Evolutionary conservation across 495 filamentous ascomycete species (phyloP).

Genomic region (Penicillium maclennaniae): DNA sequence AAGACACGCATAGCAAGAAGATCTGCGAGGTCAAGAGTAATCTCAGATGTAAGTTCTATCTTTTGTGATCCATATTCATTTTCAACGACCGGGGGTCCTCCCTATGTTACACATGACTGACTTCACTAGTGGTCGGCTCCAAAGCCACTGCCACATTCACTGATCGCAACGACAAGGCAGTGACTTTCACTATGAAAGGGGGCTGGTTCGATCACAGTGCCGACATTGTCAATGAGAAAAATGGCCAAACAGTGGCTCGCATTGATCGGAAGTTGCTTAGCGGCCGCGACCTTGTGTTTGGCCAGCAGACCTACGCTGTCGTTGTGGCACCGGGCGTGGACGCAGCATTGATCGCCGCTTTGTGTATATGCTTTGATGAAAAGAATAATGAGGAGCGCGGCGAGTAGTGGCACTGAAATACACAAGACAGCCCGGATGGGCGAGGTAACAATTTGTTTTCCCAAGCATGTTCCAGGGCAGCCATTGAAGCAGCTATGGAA

Average conservation of each 20-base stretch:
- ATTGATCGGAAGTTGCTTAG: conserved; percentile 55
- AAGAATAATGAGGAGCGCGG: conserved; percentile 46
- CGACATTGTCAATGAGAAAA: conserved; percentile 36
- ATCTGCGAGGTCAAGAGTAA: conserved; percentile 50
- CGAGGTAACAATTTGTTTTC: no score
- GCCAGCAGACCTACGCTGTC: conserved; percentile 58
- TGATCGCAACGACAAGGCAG: conserved; percentile 11
- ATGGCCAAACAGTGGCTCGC: conserved; percentile 42
- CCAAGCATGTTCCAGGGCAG: no score
- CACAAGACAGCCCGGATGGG: no score
- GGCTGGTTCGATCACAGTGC: conserved; percentile 27
- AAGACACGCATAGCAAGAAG: conserved; percentile 36
- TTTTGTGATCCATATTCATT: not conserved
- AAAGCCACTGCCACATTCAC: conserved; percentile 31
- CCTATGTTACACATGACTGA: conserved; percentile 1
- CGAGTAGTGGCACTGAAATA: no score
- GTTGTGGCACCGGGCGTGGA: conserved; percentile 58
- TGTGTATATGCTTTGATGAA: conserved; percentile 61
- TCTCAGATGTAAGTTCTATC: conserved; percentile 39
- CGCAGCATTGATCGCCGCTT: conserved; percentile 53
- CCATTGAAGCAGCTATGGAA: no score
- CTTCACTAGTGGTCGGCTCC: conserved; percentile 25
- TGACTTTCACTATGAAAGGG: conserved; percentile 24
- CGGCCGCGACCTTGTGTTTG: conserved; percentile 49
- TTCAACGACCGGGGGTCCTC: no score